phyloP scores from a whole-genome alignment of 2,329 filamentous ascomycete genomes.

The Bipolaris oryzae region DNA sequence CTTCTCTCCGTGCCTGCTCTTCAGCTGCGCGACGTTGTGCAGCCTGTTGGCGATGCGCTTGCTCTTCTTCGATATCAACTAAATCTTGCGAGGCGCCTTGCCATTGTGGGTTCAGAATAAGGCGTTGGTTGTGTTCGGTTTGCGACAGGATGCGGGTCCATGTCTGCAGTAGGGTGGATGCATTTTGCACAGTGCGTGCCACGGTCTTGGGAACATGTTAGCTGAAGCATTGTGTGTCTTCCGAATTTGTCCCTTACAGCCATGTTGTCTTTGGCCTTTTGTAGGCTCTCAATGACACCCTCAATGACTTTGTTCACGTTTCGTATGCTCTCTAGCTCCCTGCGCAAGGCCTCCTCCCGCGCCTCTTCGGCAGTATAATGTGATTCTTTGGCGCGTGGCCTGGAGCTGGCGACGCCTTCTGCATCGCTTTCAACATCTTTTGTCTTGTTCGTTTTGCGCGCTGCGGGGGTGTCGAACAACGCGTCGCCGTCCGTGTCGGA shows the following conservation, averaged over 20 bases:
- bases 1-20: conserved; percentile 77
- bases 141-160: conserved; percentile 97
- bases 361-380: conserved; percentile 68
- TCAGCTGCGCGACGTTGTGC: conserved; percentile 78
- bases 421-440: conserved; percentile 36
- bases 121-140: conserved; percentile 94
- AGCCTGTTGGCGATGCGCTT: conserved; percentile 72
- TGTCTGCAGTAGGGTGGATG: conserved; percentile 87
- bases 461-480: conserved; percentile 63
- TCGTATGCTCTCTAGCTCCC: conserved; percentile 81
- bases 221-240: conserved; percentile 1
- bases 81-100: conserved; percentile 83
- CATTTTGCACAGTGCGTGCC: conserved; percentile 81
- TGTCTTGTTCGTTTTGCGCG: conserved; percentile 46
- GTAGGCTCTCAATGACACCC: conserved; percentile 72
- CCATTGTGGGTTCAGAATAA: conserved; percentile 88
- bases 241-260: conserved; percentile 57
- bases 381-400: conserved; percentile 54
- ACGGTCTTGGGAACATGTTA: conserved; percentile 66
- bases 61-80: conserved; percentile 83
- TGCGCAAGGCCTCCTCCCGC: conserved; percentile 74
- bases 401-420: conserved; percentile 50
- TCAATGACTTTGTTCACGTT: conserved; percentile 90
- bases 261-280: conserved; percentile 79
- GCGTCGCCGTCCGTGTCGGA: conserved; percentile 63